phyloP scores from a whole-genome alignment of 208 protist species.

The Trypanosoma mega region DNA sequence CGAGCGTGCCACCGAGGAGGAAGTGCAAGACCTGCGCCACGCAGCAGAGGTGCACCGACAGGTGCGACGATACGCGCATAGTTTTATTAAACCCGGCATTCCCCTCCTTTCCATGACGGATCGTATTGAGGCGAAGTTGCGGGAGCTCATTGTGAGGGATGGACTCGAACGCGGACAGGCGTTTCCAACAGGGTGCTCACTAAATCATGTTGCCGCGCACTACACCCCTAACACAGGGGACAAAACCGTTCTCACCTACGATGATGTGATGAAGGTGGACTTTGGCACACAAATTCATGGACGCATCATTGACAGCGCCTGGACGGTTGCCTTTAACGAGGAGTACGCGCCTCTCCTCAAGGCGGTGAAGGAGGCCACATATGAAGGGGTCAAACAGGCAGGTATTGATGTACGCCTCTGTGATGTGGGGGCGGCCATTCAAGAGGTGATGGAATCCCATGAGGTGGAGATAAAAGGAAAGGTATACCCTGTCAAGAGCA shows the following conservation, averaged over 20 bases:
- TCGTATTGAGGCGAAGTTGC: conserved; percentile 85
- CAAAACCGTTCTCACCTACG: conserved; percentile 91
- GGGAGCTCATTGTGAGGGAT: conserved; percentile 90
- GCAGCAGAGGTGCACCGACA: conserved; percentile 93
- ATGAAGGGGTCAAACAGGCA: conserved; percentile 96
- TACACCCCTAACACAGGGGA: conserved; percentile 98
- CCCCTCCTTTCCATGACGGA: conserved; percentile 92
- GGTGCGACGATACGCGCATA: conserved; percentile 87
- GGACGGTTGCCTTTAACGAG: conserved; percentile 96
- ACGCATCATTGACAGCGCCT: conserved; percentile 98
- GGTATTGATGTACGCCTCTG: conserved; percentile 96
- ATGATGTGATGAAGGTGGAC: conserved; percentile 99
- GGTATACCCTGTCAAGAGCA: conserved; percentile 93
- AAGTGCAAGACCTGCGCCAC: conserved; percentile 87
- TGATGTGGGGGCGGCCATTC: conserved; percentile 95
- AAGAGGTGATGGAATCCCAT: conserved; percentile 98
- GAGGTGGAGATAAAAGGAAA: conserved; percentile 97
- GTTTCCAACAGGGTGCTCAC: conserved; percentile 93
- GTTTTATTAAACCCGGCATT: conserved; percentile 92
- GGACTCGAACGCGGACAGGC: conserved; percentile 87
- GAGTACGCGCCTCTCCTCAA: conserved; percentile 95
- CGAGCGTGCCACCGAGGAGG: conserved; percentile 61
- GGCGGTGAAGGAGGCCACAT: conserved; percentile 96
- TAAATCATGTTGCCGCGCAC: conserved; percentile 98
- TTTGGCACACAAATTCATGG: conserved; percentile 99